A percentile compares a stretch with the other conserved stretches of the same genome.
Evolutionary conservation across 192 early-diverging fungal species (phyloP).

Genomic region (Umbelopsis isabellina): DNA sequence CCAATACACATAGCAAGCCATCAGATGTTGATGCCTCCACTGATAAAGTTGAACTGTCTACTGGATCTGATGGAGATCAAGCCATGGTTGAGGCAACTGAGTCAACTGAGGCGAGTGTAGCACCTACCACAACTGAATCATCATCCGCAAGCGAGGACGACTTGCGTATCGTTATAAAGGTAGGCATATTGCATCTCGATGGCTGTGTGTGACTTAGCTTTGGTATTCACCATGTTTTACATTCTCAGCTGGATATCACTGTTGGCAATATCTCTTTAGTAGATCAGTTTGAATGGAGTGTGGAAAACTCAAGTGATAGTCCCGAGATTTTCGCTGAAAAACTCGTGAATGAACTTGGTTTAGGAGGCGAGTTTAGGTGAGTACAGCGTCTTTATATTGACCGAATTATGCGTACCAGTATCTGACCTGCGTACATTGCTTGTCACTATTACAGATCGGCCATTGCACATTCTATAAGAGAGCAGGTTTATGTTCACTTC

Average conservation of each 20-base stretch:
- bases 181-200: slow-evolving; percentile 46
- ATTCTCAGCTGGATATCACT: slow-evolving; percentile 76
- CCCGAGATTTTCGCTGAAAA: slow-evolving; percentile 90
- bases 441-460: slow-evolving; percentile 63
- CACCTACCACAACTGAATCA: not conserved
- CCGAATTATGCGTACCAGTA: not conserved
- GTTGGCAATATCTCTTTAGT: slow-evolving; percentile 81
- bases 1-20: slow-evolving; percentile 25
- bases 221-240: not conserved
- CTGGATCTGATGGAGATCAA: not conserved
- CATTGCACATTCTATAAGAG: slow-evolving; percentile 90
- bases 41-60: not conserved
- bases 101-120: not conserved
- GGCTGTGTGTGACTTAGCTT: not conserved
- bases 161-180: slow-evolving; percentile 74
- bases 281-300: slow-evolving; percentile 97
- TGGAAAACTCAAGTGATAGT: slow-evolving; percentile 71
- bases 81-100: not conserved
- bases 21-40: slow-evolving; percentile 26
- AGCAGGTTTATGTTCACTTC: slow-evolving; percentile 85
- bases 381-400: not conserved
- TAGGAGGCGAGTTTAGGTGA: slow-evolving; percentile 87
- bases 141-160: slow-evolving; percentile 43
- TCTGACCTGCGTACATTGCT: not conserved
- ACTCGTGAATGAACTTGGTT: slow-evolving; percentile 72